Evolutionary conservation across 768 basidiomycete species (phyloP).

Genomic region (Amanita inopinata): DNA sequence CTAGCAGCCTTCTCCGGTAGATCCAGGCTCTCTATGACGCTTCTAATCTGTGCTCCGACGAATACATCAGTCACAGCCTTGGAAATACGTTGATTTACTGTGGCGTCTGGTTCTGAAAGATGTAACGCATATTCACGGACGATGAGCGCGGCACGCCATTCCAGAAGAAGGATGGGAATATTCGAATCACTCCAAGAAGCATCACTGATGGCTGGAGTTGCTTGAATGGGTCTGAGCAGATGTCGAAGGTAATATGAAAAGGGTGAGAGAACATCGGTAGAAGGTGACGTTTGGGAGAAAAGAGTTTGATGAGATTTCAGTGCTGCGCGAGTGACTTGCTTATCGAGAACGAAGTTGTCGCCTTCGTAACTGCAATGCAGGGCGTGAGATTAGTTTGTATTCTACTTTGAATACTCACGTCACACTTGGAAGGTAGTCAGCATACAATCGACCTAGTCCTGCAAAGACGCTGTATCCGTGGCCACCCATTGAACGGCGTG

Average conservation of each 20-base stretch:
- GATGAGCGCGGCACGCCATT: conserved; percentile 55
- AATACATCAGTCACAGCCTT: conserved; percentile 64
- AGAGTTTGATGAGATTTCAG: conserved; percentile 44
- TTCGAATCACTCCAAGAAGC: conserved; percentile 29
- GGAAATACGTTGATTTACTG: conserved; percentile 45
- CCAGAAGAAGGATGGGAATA: conserved; percentile 39
- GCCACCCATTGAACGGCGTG: conserved; percentile 65
- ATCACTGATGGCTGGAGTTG: conserved; percentile 14
- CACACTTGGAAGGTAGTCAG: conserved; percentile 52
- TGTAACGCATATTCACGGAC: conserved; percentile 36
- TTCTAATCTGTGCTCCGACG: conserved; percentile 44
- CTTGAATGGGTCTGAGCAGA: conserved; percentile 20
- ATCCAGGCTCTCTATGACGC: conserved; percentile 30
- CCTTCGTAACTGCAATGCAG: no score
- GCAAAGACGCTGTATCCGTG: conserved; percentile 68
- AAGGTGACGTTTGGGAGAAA: conserved; percentile 18
- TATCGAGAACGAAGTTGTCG: conserved; percentile 70
- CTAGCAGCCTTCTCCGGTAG: conserved; percentile 5
- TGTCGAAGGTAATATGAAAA: conserved; percentile 49
- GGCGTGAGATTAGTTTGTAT: no score
- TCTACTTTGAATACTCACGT: no score
- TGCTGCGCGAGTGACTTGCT: conserved; percentile 65
- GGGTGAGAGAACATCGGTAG: conserved; percentile 26
- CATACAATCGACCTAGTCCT: conserved; percentile 56
- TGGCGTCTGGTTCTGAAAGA: conserved; percentile 37